Conservation (phyloP, 345 rosid genomes). For the Sonneratia caseolaris region DNA sequence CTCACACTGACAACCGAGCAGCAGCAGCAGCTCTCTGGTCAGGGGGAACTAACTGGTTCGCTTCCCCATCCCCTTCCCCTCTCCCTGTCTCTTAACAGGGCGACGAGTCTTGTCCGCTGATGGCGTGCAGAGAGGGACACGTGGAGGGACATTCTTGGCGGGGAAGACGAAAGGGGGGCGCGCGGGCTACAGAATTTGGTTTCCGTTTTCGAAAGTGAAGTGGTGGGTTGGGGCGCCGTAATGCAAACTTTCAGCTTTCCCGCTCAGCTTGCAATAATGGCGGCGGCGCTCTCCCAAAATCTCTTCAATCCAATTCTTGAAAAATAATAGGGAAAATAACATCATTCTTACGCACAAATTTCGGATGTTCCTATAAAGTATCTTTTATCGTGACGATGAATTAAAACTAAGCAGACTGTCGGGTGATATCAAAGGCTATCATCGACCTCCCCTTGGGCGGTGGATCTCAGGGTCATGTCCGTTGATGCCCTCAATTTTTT, state of each 20-base stretch:
- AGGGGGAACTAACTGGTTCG: not conserved
- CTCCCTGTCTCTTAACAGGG: not conserved
- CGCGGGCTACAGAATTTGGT: not conserved
- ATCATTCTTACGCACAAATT: no score
- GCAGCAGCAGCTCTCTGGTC: not conserved
- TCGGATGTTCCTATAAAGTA: no score
- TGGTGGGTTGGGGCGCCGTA: not conserved
- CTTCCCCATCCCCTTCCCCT: not conserved
- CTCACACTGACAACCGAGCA: not conserved
- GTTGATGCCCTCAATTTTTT: no score
- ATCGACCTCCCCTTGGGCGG: no score
- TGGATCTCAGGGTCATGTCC: no score
- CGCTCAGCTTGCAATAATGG: not conserved
- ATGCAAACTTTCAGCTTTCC: not conserved
- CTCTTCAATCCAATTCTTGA: no score
- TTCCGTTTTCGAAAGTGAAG: not conserved
- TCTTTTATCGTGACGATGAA: no score
- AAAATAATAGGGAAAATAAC: no score
- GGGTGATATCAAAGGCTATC: no score
- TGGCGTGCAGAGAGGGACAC: no score
- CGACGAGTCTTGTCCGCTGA: not conserved
- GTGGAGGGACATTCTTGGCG: not conserved
- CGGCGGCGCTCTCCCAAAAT: not conserved
- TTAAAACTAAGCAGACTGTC: no score
- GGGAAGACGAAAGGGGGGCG: not conserved